Evolutionary conservation across 2,329 filamentous ascomycete species (phyloP), one percentile per base, ranked within the genome.

Genomic region (Periconia digitata): DNA sequence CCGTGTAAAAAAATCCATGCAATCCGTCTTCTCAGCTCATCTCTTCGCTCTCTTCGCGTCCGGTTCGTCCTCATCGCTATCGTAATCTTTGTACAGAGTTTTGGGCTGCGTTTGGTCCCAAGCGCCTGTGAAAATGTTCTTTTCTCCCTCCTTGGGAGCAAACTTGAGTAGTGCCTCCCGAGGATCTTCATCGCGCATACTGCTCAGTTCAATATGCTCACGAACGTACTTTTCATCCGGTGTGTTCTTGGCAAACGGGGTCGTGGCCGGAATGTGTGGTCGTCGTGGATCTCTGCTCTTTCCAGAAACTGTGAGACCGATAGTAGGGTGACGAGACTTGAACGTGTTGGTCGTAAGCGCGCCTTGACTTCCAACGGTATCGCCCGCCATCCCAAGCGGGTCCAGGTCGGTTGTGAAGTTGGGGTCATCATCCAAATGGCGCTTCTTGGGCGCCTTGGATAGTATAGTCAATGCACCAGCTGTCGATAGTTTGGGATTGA

Each of bases 151-250:
- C 67, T 95, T 86, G 46, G 95, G 90, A 32, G 91, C 92, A 77
- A 97, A 99, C 75, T 95, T 96, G 51, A 99, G 75, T 64, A 99
- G 75, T 39, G 94, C 94, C 72, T 96, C 94, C 55, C 94, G 80
- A 0, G 94, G 94, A 75, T 99, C 94, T 70, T 99, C 94, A 71
- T 99, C 92, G 40, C 95, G 80, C 90, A 99, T 95, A 54, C 84
- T 86, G 54, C 90, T 92, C 12, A 97, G 80, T 22, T 92, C 90
- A 44, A 97, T 95, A 56, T 89, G 89, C 66, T 92, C 84, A 60
- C 86, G 86, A 52, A 99, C 90, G 68, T 95, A 90, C 63, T 87
- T 87, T 70, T 92, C 89, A 69, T 97, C 92, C 0, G 92, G 92
- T 63, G 94, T 89, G 51, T 81, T 89, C 72, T 95, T 94, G 60